Evolutionary conservation across 371 early-diverging fungal genomes (phyloP).

Genomic region (Mucor sp.): DNA sequence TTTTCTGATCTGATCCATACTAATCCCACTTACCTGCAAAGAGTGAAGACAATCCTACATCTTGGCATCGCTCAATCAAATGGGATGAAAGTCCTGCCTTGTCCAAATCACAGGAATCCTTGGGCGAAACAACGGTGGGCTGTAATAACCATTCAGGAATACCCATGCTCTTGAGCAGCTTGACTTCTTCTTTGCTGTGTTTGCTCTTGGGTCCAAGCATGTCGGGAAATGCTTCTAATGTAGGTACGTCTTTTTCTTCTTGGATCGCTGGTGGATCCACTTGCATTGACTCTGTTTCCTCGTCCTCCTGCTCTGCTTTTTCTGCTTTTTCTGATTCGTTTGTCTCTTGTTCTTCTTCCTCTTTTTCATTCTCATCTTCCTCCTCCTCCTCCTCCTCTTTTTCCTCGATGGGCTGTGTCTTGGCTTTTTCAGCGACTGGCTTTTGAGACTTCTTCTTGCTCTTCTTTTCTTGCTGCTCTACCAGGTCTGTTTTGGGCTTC

Average conservation of each 20-base stretch:
- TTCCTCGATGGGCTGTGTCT: neutral
- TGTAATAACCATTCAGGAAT: constrained; percentile 86
- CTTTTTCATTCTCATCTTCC: neutral
- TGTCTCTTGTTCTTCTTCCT: constrained; percentile 6
- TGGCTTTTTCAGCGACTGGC: neutral
- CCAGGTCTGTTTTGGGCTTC: neutral
- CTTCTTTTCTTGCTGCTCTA: neutral
- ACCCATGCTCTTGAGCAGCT: constrained; percentile 59
- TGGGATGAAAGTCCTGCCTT: constrained; percentile 62
- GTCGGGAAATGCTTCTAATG: constrained; percentile 49
- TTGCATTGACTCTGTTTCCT: neutral
- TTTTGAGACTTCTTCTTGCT: neutral
- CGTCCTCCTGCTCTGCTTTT: neutral
- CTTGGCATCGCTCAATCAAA: constrained; percentile 62
- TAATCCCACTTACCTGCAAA: constrained; percentile 72
- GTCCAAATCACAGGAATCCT: constrained; percentile 48
- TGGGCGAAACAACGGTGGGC: constrained; percentile 73
- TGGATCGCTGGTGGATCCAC: constrained; percentile 1
- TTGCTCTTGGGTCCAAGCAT: constrained; percentile 27
- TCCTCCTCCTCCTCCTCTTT: neutral
- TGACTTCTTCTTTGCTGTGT: constrained; percentile 39
- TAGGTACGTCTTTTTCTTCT: constrained; percentile 24
- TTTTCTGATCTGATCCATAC: no score
- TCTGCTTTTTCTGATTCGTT: neutral
- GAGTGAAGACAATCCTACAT: constrained; percentile 67